These are phyloP conservation scores for Psilocybe cubensis DNA, from an alignment of 768 basidiomycete genomes.

Conservation along the genomic window DNA sequence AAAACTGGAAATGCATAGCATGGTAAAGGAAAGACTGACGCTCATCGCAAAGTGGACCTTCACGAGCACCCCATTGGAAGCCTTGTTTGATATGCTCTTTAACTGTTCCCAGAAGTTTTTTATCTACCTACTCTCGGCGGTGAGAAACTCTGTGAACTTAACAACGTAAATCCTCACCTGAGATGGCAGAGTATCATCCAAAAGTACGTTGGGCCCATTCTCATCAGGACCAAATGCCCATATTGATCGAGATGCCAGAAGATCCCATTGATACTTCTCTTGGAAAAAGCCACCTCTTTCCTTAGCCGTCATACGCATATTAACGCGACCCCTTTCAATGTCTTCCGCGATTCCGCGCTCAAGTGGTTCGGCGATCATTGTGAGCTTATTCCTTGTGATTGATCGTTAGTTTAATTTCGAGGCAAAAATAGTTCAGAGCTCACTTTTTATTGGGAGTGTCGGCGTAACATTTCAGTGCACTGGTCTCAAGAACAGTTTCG, in stretches of 20 bases:
- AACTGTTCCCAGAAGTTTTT: slow-evolving; percentile 86
- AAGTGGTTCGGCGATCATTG: slow-evolving; percentile 98
- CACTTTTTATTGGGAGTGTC: slow-evolving; percentile 99
- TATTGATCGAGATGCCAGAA: slow-evolving; percentile 95
- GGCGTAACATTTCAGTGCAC: slow-evolving; percentile 97
- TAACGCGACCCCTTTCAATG: slow-evolving; percentile 90
- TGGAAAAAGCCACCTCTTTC: slow-evolving; percentile 96
- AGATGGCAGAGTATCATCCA: slow-evolving; percentile 96
- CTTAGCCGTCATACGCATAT: slow-evolving; percentile 94
- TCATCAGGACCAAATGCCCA: slow-evolving; percentile 99
- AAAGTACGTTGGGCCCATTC: slow-evolving; percentile 87
- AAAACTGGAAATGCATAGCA: background rate
- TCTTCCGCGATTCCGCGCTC: slow-evolving; percentile 97
- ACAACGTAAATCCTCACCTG: slow-evolving; percentile 54
- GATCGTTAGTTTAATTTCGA: slow-evolving; percentile 11
- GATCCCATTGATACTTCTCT: slow-evolving; percentile 97
- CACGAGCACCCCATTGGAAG: slow-evolving; percentile 98
- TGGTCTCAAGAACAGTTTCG: slow-evolving; percentile 97
- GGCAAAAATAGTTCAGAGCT: slow-evolving; percentile 28
- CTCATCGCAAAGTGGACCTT: slow-evolving; percentile 98
- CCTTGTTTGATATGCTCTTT: slow-evolving; percentile 98
- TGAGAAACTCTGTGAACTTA: background rate
- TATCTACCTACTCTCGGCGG: slow-evolving; percentile 70
- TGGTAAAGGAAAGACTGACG: slow-evolving; percentile 63
- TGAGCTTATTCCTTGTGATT: slow-evolving; percentile 84